Evolutionary conservation across 345 rosid species (phyloP), one percentile per base, ranked within the genome.

Genomic region (Hibiscus syriacus): DNA sequence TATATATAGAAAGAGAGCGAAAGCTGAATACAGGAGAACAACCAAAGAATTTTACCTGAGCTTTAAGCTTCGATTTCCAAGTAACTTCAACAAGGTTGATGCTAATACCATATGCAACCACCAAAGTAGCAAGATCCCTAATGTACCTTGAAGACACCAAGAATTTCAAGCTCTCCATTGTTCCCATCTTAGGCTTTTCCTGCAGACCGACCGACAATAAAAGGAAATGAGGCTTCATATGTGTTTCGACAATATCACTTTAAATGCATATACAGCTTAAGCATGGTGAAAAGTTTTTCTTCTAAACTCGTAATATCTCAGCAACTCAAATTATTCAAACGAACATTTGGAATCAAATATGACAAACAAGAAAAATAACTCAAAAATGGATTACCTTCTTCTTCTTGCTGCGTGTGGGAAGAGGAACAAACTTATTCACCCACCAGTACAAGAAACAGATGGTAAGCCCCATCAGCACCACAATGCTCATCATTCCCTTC

Each of bases 11-110:
- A 5, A 58, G 43, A 4, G 11, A 12, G 32, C 1, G 1, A 17
- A 5, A 19, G 54, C 2, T 1, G 22, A 29, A 22, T 2, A 6
- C 16, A 22, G 57, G 23, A 10, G 55, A 39, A 19, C 50, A 58
- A 56, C n/a, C 27, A 54, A 16, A 55, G 66, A 68, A 70, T 52
- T 45, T 78, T 72, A 93, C 97, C 98, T 93, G 98, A 20, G 98
- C 98, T 81, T 93, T 93, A 72, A 93, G 96, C 80, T 93, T 93
- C 36, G 98, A 93, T 78, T 93, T 93, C 98, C 98, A 93, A 41
- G 98, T 93, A 76, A 90, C 97, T 76, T 93, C 98, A 34, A 93
- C 98, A 27, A 93, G 96, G 78, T 93, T 93, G 79, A 90, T 93
- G 79, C 98, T 93, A 60, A 93, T 93, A 73, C 98, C 98, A 64